Conservation (phyloP, 371 early-diverging fungal genomes). For the Parasitella parasitica region DNA sequence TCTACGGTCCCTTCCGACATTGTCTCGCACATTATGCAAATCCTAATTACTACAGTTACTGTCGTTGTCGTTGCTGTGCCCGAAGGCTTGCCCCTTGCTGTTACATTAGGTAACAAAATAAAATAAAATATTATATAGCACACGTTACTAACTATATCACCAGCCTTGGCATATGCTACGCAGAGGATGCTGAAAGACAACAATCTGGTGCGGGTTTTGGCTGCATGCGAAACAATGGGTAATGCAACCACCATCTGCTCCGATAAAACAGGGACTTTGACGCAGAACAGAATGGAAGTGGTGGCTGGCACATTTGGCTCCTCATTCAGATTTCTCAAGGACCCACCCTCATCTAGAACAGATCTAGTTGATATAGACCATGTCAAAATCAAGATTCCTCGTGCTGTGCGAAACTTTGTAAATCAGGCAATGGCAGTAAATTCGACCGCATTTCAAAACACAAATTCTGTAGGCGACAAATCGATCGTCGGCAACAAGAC, state of each 20-base stretch:
- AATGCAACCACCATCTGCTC: slow-evolving; percentile 90
- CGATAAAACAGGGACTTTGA: slow-evolving; percentile 91
- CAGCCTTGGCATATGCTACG: slow-evolving; percentile 77
- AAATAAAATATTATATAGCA: not conserved
- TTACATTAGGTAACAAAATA: slow-evolving; percentile 55
- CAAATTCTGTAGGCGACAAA: slow-evolving; percentile 52
- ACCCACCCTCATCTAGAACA: slow-evolving; percentile 32
- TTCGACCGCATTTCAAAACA: slow-evolving; percentile 74
- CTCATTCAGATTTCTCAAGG: slow-evolving; percentile 41
- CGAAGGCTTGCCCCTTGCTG: slow-evolving; percentile 80
- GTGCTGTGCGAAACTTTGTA: slow-evolving; percentile 41
- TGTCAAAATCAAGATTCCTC: slow-evolving; percentile 37
- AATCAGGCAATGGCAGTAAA: slow-evolving; percentile 75
- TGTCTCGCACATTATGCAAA: slow-evolving; percentile 51
- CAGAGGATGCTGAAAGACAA: slow-evolving; percentile 89
- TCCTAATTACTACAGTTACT: slow-evolving; percentile 70
- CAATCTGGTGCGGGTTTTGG: slow-evolving; percentile 84
- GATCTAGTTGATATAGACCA: slow-evolving; percentile 44
- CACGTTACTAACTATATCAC: slow-evolving; percentile 27
- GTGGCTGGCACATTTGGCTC: slow-evolving; percentile 68
- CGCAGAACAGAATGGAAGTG: slow-evolving; percentile 88
- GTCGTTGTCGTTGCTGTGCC: slow-evolving; percentile 81
- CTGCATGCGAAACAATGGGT: slow-evolving; percentile 95
- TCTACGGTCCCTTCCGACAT: slow-evolving; percentile 29
- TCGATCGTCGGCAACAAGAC: slow-evolving; percentile 77